A percentile compares a stretch with the other conserved stretches of the same genome.
Evolutionary conservation across 495 filamentous ascomycete species (phyloP).

Genomic region (Penicillium tannophilum): DNA sequence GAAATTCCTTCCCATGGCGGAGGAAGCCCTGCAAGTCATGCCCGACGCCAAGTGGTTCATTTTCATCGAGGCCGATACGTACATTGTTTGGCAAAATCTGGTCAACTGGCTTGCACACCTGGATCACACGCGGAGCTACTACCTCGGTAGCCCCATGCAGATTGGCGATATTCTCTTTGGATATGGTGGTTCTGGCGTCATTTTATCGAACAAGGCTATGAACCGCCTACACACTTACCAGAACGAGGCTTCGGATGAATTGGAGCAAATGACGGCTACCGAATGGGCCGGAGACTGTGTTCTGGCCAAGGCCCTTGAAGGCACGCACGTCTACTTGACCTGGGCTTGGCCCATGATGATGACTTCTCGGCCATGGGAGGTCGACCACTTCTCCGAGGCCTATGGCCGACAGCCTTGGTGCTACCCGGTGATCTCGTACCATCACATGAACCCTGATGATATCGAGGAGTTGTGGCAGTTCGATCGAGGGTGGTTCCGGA

Average conservation of each 20-base stretch:
- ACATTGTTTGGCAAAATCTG: constrained; percentile 63
- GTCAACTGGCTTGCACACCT: constrained; percentile 56
- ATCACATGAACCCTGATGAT: constrained; percentile 47
- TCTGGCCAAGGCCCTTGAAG: constrained; percentile 42
- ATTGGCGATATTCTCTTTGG: constrained; percentile 50
- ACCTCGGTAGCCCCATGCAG: constrained; percentile 54
- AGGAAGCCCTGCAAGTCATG: constrained; percentile 52
- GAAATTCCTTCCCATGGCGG: constrained; percentile 67
- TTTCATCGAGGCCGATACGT: constrained; percentile 67
- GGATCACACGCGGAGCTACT: constrained; percentile 50
- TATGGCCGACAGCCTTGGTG: constrained; percentile 51
- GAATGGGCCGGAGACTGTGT: constrained; percentile 44
- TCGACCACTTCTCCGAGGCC: constrained; percentile 44
- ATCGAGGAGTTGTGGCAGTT: constrained; percentile 47
- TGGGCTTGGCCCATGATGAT: constrained; percentile 47
- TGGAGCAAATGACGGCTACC: constrained; percentile 32
- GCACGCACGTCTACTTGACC: constrained; percentile 34
- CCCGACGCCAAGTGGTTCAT: constrained; percentile 63
- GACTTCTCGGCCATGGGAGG: constrained; percentile 34
- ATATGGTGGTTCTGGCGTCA: constrained; percentile 64
- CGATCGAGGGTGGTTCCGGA: constrained; percentile 47
- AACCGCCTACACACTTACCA: constrained; percentile 23
- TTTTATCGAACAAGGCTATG: constrained; percentile 42
- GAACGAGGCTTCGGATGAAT: constrained; percentile 18
- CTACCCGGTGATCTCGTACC: constrained; percentile 50